Base-by-base conservation (phyloP, 495 filamentous ascomycete genomes). In the Neurospora sp. region DNA sequence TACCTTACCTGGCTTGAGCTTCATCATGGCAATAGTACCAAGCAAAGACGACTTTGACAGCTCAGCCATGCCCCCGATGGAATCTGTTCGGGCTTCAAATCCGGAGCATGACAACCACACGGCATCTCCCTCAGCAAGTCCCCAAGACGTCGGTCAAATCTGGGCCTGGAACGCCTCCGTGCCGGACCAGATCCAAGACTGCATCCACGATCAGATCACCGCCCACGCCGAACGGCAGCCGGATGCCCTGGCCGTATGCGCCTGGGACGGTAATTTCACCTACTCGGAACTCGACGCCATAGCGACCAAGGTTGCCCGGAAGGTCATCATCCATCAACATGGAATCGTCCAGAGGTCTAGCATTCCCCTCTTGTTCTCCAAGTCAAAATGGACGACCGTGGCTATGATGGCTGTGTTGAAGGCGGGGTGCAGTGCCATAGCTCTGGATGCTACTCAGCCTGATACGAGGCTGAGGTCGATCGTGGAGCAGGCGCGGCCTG, bases 301-400 rank as follows among this genome's bases (percentile, higher is more conserved):
- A n/a, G 78, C 85, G 76, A 80, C 40, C 74, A 79, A 76, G 46
- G 74, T 91, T 31, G 86, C 87, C 10, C 78, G 72, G 31, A 78
- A 82, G 20, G 77, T 88, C 20, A 77, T 82, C 53, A 44, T 44
- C 18, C 18, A 44, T 3, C 74, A 71, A 0, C 78, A 81, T 22
- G 86, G 88, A 7, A 83, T 90, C 46, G 81, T 82, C 3, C 84
- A 83, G 1, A 88, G 88, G 42, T 81, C 78, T 0, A 70, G 89
- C 2, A 85, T 91, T 1, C 87, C 88, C 3, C 76, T 91, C 0
- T 88, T 85, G 72, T 81, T 89, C 40, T 84, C 87, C 53, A 91
- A 90, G 70, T 89, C 87, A 8, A 78, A 77, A 77, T 89, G 82
- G 82, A 85, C 84, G 5, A 76, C 89, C 35, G 82, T 91, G 6